phyloP scores from a whole-genome alignment of 345 rosid species.

The Melaleuca alternifolia region DNA sequence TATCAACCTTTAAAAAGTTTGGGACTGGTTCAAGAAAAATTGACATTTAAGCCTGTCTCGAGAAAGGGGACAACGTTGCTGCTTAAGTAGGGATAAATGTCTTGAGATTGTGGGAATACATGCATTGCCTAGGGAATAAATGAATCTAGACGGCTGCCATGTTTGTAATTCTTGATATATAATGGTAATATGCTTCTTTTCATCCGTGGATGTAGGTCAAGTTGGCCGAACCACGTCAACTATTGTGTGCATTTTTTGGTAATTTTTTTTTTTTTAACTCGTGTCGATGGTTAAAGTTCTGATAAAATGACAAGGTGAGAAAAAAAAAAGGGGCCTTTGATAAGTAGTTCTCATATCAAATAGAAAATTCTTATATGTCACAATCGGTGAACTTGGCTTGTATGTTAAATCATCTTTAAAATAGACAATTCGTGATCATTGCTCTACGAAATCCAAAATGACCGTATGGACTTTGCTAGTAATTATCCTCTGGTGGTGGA shows the following conservation, averaged over 20 bases:
- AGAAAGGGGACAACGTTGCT: slow-evolving; percentile 41
- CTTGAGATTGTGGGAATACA: background rate
- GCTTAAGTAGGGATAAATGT: background rate
- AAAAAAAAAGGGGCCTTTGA: background rate
- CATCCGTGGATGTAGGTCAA: background rate
- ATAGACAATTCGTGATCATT: background rate
- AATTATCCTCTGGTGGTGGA: background rate
- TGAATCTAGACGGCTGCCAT: background rate
- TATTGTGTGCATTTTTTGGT: background rate
- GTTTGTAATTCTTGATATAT: background rate
- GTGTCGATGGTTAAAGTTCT: background rate
- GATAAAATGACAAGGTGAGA: background rate
- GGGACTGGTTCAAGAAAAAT: background rate
- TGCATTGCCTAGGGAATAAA: background rate
- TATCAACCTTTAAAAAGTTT: background rate
- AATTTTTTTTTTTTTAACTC: background rate
- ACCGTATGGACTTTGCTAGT: background rate
- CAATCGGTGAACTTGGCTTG: background rate
- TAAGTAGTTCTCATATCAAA: background rate
- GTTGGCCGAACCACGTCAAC: background rate
- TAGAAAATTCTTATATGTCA: background rate
- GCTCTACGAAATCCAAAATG: background rate
- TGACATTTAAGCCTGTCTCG: slow-evolving; percentile 26
- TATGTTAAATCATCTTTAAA: background rate
- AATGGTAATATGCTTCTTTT: background rate